Conservation (phyloP, 1,284 basidiomycete species). For the Malassezia sympodialis region DNA sequence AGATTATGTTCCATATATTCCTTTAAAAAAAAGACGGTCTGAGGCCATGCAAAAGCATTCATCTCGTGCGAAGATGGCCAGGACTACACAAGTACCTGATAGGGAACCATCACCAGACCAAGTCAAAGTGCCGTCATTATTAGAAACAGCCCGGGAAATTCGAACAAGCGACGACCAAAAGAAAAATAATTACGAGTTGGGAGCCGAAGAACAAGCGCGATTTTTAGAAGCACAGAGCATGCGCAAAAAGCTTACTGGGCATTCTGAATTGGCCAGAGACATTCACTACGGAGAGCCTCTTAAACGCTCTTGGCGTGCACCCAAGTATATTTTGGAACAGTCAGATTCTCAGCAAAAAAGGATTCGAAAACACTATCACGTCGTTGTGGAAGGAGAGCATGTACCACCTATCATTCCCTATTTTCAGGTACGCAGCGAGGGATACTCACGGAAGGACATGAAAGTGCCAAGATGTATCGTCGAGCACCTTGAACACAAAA, state of each 20-base stretch:
- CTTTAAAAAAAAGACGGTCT: conserved; percentile 72
- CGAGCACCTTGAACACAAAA: conserved; percentile 65
- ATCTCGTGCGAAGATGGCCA: conserved; percentile 47
- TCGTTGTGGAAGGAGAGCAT: conserved; percentile 79
- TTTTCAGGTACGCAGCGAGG: conserved; percentile 59
- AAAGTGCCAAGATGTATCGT: conserved; percentile 80
- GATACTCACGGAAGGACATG: conserved; percentile 61
- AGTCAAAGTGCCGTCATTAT: conserved; percentile 55
- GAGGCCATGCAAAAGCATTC: conserved; percentile 57
- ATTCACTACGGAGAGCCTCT: conserved; percentile 80
- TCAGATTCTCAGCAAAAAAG: conserved; percentile 61
- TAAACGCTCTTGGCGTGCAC: conserved; percentile 79
- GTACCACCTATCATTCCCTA: conserved; percentile 88
- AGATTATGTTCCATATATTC: conserved; percentile 63
- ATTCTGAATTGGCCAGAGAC: conserved; percentile 82
- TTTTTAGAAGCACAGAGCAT: conserved; percentile 84
- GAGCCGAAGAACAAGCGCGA: conserved; percentile 76
- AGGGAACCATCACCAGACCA: conserved; percentile 55
- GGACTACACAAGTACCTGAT: conserved; percentile 40
- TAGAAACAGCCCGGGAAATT: conserved; percentile 52
- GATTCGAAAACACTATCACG: conserved; percentile 80
- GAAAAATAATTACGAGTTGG: conserved; percentile 60
- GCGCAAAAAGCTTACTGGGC: conserved; percentile 77
- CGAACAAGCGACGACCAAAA: conserved; percentile 64
- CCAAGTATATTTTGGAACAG: conserved; percentile 67